Base-by-base conservation (phyloP, 441 rosid species). In the Daphne laureola region DNA sequence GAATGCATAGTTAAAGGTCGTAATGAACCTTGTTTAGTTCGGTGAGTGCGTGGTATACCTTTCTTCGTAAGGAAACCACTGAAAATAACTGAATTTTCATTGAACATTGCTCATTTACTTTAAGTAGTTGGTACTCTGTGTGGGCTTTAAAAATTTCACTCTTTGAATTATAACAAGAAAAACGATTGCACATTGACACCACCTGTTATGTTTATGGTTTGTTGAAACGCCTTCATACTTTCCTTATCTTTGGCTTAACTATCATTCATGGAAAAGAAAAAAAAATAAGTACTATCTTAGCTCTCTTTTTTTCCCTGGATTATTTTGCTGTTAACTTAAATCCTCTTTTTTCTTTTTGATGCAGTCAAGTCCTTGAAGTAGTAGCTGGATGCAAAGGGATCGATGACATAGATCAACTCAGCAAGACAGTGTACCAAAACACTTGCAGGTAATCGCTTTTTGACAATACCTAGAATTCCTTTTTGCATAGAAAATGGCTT, bases 331-430 rank as follows among this genome's bases (percentile, higher is more conserved):
- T 44, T 23, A 9, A 23, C 14, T 46, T 46, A 46, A 46, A 13
- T 14, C 3, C 5, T 31, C 38, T 14, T 14, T 14, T 14, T 21
- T 46, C 16, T 0, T 43, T 64, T 42, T 50, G 38, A 9, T 75
- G 35, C 80, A 92, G 98, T 65, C 97, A 92, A 83, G 96, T 92
- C 64, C 89, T 89, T 54, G 98, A 89, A 73, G 92, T 87, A 35
- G 81, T 92, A 70, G 89, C 93, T 58, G 97, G 97, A 55, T 83
- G 82, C 49, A 89, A 86, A 76, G 92, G 95, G 59, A 64, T 89
- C 53, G 72, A 21, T 23, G 90, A 83, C 63, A 44, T 78, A 17
- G 71, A 73, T 63, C 84, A 81, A 61, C 61, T 84, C 60, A 69
- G 95, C 77, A 66, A 62, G 63, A 83, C 82, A 23, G 65, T 89